Evolutionary conservation across 2,329 filamentous ascomycete species (phyloP).

Genomic region (Ophiobolus disseminans): DNA sequence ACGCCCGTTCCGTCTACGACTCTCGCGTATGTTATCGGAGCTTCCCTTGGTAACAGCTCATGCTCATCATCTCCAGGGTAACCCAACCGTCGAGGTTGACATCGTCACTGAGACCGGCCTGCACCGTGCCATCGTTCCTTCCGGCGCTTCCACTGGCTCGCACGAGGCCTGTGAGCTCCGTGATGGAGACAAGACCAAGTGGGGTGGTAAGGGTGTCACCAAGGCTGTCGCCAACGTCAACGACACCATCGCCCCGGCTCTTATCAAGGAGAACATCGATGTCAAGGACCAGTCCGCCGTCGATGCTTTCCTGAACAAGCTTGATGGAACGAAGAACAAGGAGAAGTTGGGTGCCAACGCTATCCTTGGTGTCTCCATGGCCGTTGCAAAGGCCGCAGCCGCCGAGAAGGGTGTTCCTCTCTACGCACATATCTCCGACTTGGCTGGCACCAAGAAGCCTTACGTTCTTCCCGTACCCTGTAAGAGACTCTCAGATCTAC

Average conservation of each 20-base stretch:
- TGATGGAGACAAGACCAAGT: constrained; percentile 61
- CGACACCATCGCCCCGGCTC: constrained; percentile 60
- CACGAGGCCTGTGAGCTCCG: constrained; percentile 62
- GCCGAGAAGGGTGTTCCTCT: constrained; percentile 63
- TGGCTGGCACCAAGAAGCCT: constrained; percentile 60
- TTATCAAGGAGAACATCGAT: constrained; percentile 62
- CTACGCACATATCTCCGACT: constrained; percentile 64
- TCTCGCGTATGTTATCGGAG: constrained; percentile 65
- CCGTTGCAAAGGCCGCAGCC: constrained; percentile 64
- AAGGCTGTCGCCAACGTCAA: constrained; percentile 65
- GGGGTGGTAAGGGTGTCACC: constrained; percentile 63
- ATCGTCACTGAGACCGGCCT: constrained; percentile 95
- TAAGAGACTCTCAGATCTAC: constrained; percentile 43
- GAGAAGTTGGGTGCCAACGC: constrained; percentile 66
- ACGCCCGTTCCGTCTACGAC: constrained; percentile 87
- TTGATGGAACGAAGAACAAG: constrained; percentile 67
- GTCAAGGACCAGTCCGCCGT: constrained; percentile 63
- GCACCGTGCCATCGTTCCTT: constrained; percentile 96
- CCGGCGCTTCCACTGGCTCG: constrained; percentile 82
- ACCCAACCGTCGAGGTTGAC: constrained; percentile 98
- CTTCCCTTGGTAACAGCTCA: neutral
- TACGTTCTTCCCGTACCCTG: constrained; percentile 65
- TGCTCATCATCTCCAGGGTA: constrained; percentile 58
- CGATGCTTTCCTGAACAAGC: constrained; percentile 59
- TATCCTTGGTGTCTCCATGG: constrained; percentile 67